A percentile compares a stretch with the other conserved stretches of the same genome.
phyloP scores from a whole-genome alignment of 1,139 yeast species.

The Blastobotrys persicus region DNA sequence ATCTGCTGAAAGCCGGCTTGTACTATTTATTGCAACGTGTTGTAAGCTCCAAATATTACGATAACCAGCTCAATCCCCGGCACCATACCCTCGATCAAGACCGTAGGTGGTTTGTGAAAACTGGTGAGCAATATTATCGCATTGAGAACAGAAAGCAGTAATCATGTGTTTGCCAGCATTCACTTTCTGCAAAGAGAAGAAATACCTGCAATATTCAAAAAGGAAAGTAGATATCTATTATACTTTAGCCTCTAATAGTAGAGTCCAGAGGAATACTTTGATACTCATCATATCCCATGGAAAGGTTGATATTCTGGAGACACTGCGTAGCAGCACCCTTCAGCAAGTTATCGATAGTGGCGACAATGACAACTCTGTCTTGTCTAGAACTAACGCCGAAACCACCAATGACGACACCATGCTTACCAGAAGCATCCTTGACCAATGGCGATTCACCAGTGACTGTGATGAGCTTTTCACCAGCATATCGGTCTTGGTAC shows the following conservation, averaged over 20 bases:
- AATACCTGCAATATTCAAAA: not conserved
- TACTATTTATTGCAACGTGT: too few species aligned
- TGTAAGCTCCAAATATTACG: not conserved
- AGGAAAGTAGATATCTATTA: not conserved
- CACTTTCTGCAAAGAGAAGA: not conserved
- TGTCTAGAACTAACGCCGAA: conserved; percentile 88
- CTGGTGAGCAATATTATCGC: not conserved
- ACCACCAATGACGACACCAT: conserved; percentile 92
- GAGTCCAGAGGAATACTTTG: conserved; percentile 74
- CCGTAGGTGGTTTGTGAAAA: not conserved
- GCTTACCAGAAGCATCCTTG: conserved; percentile 86
- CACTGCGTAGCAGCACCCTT: conserved; percentile 99
- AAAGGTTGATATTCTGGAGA: conserved; percentile 88
- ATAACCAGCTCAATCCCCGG: not conserved
- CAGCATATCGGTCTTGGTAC: conserved; percentile 84
- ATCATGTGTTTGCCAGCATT: not conserved
- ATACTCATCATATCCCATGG: conserved; percentile 86
- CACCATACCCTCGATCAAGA: not conserved
- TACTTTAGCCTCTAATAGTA: conserved; percentile 27
- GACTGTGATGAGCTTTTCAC: conserved; percentile 80
- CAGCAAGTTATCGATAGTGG: conserved; percentile 90
- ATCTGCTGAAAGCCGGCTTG: too few species aligned
- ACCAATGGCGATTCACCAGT: conserved; percentile 92
- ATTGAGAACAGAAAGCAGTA: not conserved
- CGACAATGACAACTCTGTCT: conserved; percentile 89